Evolutionary conservation across 768 basidiomycete genomes (phyloP), one percentile per base, ranked within the genome.

Genomic region (Psilocybe cubensis): DNA sequence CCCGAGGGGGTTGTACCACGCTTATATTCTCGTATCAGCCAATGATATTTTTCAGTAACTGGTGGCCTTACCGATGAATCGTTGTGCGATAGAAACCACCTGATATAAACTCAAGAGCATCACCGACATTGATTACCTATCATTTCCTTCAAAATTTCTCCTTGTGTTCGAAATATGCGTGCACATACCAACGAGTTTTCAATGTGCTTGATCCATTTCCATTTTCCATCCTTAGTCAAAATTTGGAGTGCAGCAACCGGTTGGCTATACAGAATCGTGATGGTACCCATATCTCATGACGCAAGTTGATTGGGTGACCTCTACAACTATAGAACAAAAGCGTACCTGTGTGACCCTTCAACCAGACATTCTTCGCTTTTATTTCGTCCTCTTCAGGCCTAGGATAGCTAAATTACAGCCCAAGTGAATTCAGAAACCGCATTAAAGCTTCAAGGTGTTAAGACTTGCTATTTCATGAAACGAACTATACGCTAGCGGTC

Each of bases 381-480:
- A 47, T 53, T 56, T 84, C 84, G 8, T 85, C 83, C 20, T 80
- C 81, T 29, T 72, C 64, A 1, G 76, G 70, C 23, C 81, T 76
- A 3, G 82, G 83, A 59, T 82, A 81, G 64, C 83, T 85, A 44
- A n/a, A n/a, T n/a, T n/a, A n/a, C n/a, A n/a, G n/a, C n/a, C n/a
- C n/a, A n/a, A n/a, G n/a, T n/a, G n/a, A n/a, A n/a, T n/a, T n/a
- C n/a, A n/a, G n/a, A n/a, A n/a, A n/a, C n/a, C n/a, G n/a, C n/a
- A n/a, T n/a, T n/a, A n/a, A n/a, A n/a, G n/a, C n/a, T n/a, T n/a
- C n/a, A n/a, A n/a, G n/a, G n/a, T n/a, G n/a, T n/a, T n/a, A n/a
- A n/a, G n/a, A 61, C 82, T 11, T 25, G 84, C 85, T 87, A 88
- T 72, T 87, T 86, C 84, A 87, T 86, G 67, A 82, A 86, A 43